Evolutionary conservation across 495 filamentous ascomycete species (phyloP).

Genomic region (Aspergillus sclerotioniger): DNA sequence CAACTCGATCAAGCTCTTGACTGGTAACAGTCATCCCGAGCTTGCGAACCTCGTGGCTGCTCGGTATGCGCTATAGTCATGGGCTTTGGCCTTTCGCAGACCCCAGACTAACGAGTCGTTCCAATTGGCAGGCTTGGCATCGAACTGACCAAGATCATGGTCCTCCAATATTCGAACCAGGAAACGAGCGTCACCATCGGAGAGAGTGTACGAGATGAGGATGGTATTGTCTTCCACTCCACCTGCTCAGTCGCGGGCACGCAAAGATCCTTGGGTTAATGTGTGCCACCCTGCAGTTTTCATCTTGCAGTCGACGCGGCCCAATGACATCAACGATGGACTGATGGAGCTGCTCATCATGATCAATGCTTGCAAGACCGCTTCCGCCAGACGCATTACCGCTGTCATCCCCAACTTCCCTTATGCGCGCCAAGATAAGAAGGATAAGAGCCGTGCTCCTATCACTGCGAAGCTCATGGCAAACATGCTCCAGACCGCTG

Average conservation of each 20-base stretch:
- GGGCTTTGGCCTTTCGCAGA: not conserved
- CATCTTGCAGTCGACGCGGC: conserved; percentile 92
- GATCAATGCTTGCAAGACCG: conserved; percentile 98
- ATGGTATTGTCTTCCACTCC: conserved; percentile 55
- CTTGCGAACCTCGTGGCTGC: conserved; percentile 88
- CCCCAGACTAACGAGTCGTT: conserved; percentile 14
- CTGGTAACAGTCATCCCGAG: conserved; percentile 91
- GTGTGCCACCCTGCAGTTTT: conserved; percentile 60
- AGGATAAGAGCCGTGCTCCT: conserved; percentile 91
- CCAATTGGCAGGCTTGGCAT: conserved; percentile 72
- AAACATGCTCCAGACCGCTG: conserved; percentile 96
- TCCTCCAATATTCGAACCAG: conserved; percentile 95
- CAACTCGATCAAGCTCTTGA: conserved; percentile 95
- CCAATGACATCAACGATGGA: conserved; percentile 96
- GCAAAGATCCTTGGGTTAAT: conserved; percentile 7
- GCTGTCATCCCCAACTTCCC: conserved; percentile 95
- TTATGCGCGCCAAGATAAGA: conserved; percentile 99
- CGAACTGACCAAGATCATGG: conserved; percentile 88
- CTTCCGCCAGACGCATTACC: conserved; percentile 89
- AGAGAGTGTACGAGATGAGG: conserved; percentile 94
- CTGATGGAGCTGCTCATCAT: conserved; percentile 99
- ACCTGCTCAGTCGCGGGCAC: conserved; percentile 10
- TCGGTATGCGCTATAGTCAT: conserved; percentile 56
- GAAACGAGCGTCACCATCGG: conserved; percentile 96
- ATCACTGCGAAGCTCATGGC: conserved; percentile 88